Evolutionary conservation across 495 filamentous ascomycete species (phyloP), one percentile per base, ranked within the genome.

Genomic region (Podospora comata): DNA sequence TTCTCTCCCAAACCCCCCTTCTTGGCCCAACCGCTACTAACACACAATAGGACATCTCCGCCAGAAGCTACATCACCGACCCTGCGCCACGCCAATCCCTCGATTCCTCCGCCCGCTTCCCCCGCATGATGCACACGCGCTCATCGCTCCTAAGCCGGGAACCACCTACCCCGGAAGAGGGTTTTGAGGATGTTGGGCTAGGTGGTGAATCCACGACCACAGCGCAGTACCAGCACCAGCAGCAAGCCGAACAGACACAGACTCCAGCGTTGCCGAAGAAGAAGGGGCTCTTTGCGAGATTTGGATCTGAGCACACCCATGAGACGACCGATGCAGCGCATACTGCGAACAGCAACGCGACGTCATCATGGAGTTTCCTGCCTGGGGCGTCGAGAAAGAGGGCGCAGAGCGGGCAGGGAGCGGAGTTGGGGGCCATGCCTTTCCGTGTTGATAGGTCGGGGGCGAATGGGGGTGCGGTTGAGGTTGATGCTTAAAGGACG

Each of bases 121-220:
- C 39, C 15, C 39, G 39, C 2, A 48, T 48, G 39, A 48, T 48
- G 39, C 39, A 48, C 9, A 13, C 39, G 39, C 7, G 39, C 6
- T 60, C 62, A 20, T 56, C 58, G 6, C 27, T 55, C 3, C 16
- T 48, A 44, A 62, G 62, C 2, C n/a, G 44, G 60, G 66, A 63
- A 9, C 18, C 2, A 4, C 19, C 30, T 4, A 89, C 86, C 65
- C 85, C 87, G 53, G 91, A 93, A 66, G 91, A 93, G 71, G 77
- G 79, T 30, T 97, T 98, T 74, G 95, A 98, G 75, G 96, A 99
- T 6, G 92, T 99, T 4, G 92, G 92, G 0, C 81, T 99, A 19
- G 87, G 90, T 60, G 94, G 95, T 67, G 91, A 74, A 54, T 32
- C 64, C 75, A 59, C 76, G 83, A 64, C 81, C 83, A 44, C 83